Base-by-base conservation (phyloP, 805 yeast genomes). In the Lipomyces yamadae region DNA sequence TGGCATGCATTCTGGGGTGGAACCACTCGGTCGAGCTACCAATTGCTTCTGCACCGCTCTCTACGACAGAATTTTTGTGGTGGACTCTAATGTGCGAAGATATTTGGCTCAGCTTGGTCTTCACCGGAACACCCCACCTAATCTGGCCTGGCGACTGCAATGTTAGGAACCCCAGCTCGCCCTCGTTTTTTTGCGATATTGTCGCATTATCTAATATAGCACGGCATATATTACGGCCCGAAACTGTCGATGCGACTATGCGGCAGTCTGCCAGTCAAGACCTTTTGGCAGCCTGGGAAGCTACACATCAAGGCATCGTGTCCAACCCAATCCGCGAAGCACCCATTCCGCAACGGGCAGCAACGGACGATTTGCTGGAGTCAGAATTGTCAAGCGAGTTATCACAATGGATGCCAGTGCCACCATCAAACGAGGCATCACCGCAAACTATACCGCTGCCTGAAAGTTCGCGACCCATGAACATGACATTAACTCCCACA, bases 1-100 rank as follows among this genome's bases (percentile, higher is more conserved):
- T 64, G 67, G 67, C 67, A 11, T 55, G 57, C 10, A 61, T 61
- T 2, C 54, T 64, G 3, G 67, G 67, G 35, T 64, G 67, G 67
- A 60, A 64, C 50, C 37, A 59, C 15, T 39, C 53, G 24, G 62
- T 59, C 32, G 50, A 50, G 24, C 62, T 35, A 29, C 56, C 56
- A 11, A 15, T 18, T 6, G 18, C 52, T 24, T 30, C 62, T 7
- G 58, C 60, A n/a, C 59, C 58, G 8, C 57, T 59, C 33, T 57
- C 64, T 8, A 64, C 56, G 61, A 64, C 67, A 13, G 67, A 56
- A 32, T 57, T 59, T 33, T 7, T 64, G 33, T 64, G 67, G 67
- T 64, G 67, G 67, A 56, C 53, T 24, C 58, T 64, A 10, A 61
- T 61, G 10, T 64, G 67, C 48, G 64, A 64, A 29, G 67, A 64